phyloP scores from a whole-genome alignment of 192 early-diverging fungal genomes.

The Rhizoclosmatium sp. region DNA sequence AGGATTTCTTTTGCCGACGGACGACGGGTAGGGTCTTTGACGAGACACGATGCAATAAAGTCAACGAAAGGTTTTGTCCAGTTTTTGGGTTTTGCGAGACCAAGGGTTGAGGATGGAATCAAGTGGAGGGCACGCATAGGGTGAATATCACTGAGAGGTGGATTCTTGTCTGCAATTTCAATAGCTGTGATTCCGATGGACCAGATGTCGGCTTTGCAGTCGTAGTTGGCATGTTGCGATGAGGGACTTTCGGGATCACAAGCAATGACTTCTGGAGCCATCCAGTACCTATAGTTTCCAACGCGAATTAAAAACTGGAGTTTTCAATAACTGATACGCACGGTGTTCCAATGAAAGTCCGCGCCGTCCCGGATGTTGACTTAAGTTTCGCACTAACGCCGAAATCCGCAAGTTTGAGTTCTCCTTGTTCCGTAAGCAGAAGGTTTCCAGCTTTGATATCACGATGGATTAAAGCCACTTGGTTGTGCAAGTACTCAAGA shows the following conservation, averaged over 20 bases:
- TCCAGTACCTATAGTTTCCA: constrained; percentile 52
- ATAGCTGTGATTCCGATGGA: constrained; percentile 73
- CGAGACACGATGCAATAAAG: constrained; percentile 63
- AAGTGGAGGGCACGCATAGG: constrained; percentile 68
- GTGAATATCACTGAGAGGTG: constrained; percentile 70
- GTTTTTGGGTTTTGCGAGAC: constrained; percentile 67
- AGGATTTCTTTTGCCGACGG: constrained; percentile 62
- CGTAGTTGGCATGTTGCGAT: constrained; percentile 53
- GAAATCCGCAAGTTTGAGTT: constrained; percentile 70
- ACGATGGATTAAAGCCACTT: constrained; percentile 64
- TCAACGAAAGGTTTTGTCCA: constrained; percentile 66
- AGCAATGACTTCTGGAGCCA: constrained; percentile 72
- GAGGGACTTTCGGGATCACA: constrained; percentile 57
- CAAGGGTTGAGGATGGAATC: constrained; percentile 59
- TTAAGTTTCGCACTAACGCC: constrained; percentile 69
- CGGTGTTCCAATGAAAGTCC: constrained; percentile 73
- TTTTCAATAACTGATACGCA: constrained; percentile 33
- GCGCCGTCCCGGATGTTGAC: constrained; percentile 47
- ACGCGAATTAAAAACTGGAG: neutral
- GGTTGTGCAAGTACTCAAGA: constrained; percentile 66
- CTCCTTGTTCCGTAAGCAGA: constrained; percentile 61
- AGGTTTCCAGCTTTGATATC: constrained; percentile 74
- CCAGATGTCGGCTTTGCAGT: constrained; percentile 70
- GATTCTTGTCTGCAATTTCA: constrained; percentile 74
- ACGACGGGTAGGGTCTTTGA: constrained; percentile 60